Evolutionary conservation across 2,329 filamentous ascomycete species (phyloP).

Genomic region (Fusarium torulosum): DNA sequence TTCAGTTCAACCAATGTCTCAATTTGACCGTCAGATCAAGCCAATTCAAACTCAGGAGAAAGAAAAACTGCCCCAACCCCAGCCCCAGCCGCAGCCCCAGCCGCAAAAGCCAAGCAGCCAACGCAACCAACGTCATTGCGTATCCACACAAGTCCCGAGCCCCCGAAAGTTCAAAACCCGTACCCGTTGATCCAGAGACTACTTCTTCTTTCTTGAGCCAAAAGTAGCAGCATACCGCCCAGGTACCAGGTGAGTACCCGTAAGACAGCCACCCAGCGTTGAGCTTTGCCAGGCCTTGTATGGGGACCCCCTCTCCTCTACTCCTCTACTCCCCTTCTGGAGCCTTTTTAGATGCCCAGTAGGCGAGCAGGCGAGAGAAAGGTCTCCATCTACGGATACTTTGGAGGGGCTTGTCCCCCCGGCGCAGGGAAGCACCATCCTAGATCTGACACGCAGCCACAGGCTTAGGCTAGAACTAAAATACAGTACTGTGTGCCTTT

Average conservation of each 20-base stretch:
- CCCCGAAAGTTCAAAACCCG: slow-evolving; percentile 45
- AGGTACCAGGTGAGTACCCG: slow-evolving; percentile 36
- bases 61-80: not conserved
- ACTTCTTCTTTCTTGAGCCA: slow-evolving; percentile 13
- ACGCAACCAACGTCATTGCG: slow-evolving; percentile 48
- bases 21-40: not conserved
- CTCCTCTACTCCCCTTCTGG: too few relatives aligned
- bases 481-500: slow-evolving; percentile 41
- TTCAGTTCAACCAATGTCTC: not conserved
- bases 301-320: slow-evolving; percentile 2
- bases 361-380: not conserved
- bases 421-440: slow-evolving; percentile 47
- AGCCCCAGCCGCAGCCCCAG: slow-evolving; percentile 12
- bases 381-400: slow-evolving; percentile 19
- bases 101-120: slow-evolving; percentile 28
- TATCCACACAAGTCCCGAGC: slow-evolving; percentile 48
- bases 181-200: slow-evolving; percentile 43
- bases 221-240: slow-evolving; percentile 37
- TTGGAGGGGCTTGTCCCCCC: slow-evolving; percentile 33
- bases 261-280: slow-evolving; percentile 34
- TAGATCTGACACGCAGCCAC: slow-evolving; percentile 50
- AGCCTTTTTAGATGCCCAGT: too few relatives aligned
- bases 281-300: slow-evolving; percentile 26
- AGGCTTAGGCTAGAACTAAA: slow-evolving; percentile 27
- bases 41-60: slow-evolving; percentile 14